A percentile compares a stretch with the other conserved stretches of the same genome.
Evolutionary conservation across 2,329 filamentous ascomycete species (phyloP).

Genomic region (Colletotrichum falcatum): DNA sequence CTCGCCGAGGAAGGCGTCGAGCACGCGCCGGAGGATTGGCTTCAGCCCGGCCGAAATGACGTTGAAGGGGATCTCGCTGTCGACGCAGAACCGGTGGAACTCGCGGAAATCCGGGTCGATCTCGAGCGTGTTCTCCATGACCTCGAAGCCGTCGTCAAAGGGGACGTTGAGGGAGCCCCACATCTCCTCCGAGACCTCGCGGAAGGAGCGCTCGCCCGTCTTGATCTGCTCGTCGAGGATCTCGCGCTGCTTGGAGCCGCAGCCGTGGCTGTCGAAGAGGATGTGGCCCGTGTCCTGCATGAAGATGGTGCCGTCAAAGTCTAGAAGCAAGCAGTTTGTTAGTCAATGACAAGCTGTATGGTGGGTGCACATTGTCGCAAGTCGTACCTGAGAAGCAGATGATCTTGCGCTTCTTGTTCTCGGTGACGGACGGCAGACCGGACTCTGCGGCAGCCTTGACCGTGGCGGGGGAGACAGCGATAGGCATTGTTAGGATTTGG

Average conservation of each 20-base stretch:
- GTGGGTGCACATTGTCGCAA: neutral
- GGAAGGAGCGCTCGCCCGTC: slow-evolving; percentile 73
- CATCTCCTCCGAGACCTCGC: slow-evolving; percentile 79
- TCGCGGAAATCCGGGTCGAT: slow-evolving; percentile 73
- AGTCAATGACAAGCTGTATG: slow-evolving; percentile 19
- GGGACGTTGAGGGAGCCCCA: slow-evolving; percentile 75
- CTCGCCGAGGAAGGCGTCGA: slow-evolving; percentile 74
- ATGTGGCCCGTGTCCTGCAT: slow-evolving; percentile 78
- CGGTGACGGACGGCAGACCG: slow-evolving; percentile 34
- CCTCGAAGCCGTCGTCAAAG: slow-evolving; percentile 75
- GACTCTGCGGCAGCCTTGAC: slow-evolving; percentile 46
- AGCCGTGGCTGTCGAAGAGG: slow-evolving; percentile 74
- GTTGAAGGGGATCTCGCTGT: slow-evolving; percentile 74
- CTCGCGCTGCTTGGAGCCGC: slow-evolving; percentile 66
- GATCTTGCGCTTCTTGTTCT: slow-evolving; percentile 65
- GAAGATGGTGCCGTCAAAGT: slow-evolving; percentile 80
- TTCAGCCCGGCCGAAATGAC: slow-evolving; percentile 77
- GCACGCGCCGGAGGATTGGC: slow-evolving; percentile 69
- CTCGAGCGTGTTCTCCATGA: slow-evolving; percentile 71
- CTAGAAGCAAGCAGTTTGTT: slow-evolving; percentile 50
- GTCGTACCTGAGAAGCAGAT: slow-evolving; percentile 68
- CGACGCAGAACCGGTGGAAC: slow-evolving; percentile 74
- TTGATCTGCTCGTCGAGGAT: slow-evolving; percentile 74
- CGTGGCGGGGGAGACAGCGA: slow-evolving; percentile 51
- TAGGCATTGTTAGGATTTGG: slow-evolving; percentile 51